Conservation (phyloP, 2,329 filamentous ascomycete genomes). For the Cordyceps javanica region DNA sequence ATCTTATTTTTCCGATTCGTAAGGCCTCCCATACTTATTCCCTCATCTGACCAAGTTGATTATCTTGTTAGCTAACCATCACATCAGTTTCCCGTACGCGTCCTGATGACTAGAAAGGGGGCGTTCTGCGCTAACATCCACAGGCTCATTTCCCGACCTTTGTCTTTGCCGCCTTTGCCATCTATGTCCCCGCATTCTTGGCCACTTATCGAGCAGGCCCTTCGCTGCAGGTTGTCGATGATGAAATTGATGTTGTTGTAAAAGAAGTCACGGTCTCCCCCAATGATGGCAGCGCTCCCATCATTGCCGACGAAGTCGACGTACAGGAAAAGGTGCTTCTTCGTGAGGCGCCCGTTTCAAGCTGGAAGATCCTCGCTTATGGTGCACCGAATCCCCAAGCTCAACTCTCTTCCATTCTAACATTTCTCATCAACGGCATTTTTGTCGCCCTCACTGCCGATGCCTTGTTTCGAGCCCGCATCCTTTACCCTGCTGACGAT, state of each 20-base stretch:
- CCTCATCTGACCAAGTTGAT: not conserved
- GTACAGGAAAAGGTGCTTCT: constrained; percentile 58
- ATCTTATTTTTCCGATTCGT: constrained; percentile 34
- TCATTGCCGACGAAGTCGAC: constrained; percentile 47
- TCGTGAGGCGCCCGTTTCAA: constrained; percentile 48
- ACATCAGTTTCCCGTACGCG: constrained; percentile 31
- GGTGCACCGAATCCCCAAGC: constrained; percentile 72
- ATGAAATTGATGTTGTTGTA: constrained; percentile 52
- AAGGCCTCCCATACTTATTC: constrained; percentile 12
- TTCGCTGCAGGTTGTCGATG: constrained; percentile 52
- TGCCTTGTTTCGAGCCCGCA: constrained; percentile 66
- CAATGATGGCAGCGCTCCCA: constrained; percentile 23
- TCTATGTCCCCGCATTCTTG: constrained; percentile 61
- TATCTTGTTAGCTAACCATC: constrained; percentile 13
- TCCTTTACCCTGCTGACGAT: constrained; percentile 64
- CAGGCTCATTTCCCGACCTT: constrained; percentile 42
- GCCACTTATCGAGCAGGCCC: constrained; percentile 50
- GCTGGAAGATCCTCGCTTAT: constrained; percentile 62
- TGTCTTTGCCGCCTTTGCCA: constrained; percentile 55
- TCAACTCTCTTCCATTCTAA: constrained; percentile 56
- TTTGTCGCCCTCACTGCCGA: constrained; percentile 68
- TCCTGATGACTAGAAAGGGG: not conserved
- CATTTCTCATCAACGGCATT: constrained; percentile 65
- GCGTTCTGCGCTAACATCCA: constrained; percentile 11
- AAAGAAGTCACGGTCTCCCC: constrained; percentile 37